Evolutionary conservation across 1,284 basidiomycete species (phyloP), one percentile per base, ranked within the genome.

Genomic region (Chondrostereum purpureum): DNA sequence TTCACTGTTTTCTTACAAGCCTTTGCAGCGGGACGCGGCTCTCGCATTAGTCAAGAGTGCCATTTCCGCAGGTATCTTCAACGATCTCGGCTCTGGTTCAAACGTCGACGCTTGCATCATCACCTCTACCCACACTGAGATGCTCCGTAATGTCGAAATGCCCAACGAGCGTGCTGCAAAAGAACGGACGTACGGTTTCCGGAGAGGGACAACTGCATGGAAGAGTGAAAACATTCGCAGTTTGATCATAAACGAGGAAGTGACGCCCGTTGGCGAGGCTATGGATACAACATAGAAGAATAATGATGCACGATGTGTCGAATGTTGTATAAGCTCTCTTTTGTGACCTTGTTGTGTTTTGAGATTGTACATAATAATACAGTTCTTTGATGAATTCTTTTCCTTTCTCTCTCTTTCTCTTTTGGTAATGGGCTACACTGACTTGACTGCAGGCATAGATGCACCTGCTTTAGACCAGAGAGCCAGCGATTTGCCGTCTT

Each of bases 51-150:
- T 98, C 16, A 82, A 85, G 36, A 76, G 81, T 37, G 94, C 96
- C 21, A 86, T 99, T 59, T 84, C 86, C 39, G 88, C 92, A 1
- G 96, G 96, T 78, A 95, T 99, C 62, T 99, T 97, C 77, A 99
- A 99, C 72, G 96, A 99, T 72, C 77, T 99, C 34, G 96, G 96
- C 6, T 97, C 93, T 0, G 96, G 96, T 43, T 93, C 89, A 16
- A 99, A 99, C 62, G 84, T 99, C 56, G 96, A 99, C 63, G 94
- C 94, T 0, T 95, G 92, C 62, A 80, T 99, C 49, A 96, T 99
- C 66, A 92, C 88, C 8, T 81, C 83, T 44, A 67, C 73, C 44
- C 70, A 83, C 54, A 92, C 91, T 0, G 89, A 93, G 64, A 92
- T 86, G 83, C 68, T 96, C 52, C 77, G 96, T 56, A 92, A 96